Evolutionary conservation across 192 early-diverging fungal genomes (phyloP).

Genomic region (Podila clonocystis): DNA sequence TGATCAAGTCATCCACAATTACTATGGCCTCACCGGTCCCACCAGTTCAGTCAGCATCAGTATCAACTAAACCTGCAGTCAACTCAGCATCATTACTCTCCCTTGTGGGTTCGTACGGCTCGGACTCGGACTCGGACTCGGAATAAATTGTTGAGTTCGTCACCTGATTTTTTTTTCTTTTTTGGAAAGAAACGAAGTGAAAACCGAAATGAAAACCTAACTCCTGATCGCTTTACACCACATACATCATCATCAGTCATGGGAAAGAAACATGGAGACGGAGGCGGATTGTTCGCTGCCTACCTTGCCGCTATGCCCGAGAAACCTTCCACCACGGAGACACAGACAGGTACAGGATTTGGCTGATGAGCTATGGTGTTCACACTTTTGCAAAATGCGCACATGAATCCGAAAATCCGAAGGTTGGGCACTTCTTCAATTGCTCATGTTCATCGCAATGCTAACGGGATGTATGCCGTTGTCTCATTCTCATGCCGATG

Average conservation of each 20-base stretch:
- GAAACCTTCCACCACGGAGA: neutral
- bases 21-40: neutral
- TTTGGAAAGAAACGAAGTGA: neutral
- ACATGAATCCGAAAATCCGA: neutral
- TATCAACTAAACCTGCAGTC: neutral
- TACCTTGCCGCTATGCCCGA: constrained; percentile 1
- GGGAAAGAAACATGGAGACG: neutral
- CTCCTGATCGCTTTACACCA: neutral
- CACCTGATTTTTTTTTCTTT: neutral
- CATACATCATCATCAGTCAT: neutral
- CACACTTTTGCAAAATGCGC: too few species aligned
- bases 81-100: constrained; percentile 33
- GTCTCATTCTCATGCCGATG: neutral
- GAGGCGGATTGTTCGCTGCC: neutral
- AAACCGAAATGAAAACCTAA: too few species aligned
- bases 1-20: neutral
- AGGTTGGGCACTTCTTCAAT: neutral
- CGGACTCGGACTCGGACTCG: constrained; percentile 31
- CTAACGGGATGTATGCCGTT: neutral
- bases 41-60: too few species aligned
- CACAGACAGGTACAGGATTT: neutral
- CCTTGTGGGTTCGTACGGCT: constrained; percentile 38
- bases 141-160: neutral
- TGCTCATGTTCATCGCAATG: neutral
- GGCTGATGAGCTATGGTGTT: too few species aligned